Evolutionary conservation across 2,329 filamentous ascomycete genomes (phyloP), one percentile per base, ranked within the genome.

Genomic region (Macrophomina tecta): DNA sequence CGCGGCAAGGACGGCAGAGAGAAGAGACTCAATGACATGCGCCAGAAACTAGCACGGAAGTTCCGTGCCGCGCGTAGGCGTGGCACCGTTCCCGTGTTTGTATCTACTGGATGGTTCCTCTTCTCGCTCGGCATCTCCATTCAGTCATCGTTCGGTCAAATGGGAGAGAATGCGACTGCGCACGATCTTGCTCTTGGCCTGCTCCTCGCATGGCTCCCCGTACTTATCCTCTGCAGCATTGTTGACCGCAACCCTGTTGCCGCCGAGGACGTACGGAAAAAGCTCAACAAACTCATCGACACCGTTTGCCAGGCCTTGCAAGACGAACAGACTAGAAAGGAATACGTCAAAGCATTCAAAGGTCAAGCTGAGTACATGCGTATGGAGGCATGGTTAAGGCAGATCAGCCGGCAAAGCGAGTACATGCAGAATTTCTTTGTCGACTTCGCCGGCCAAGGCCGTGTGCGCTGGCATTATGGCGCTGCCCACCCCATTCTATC

Each of bases 191-290:
- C 81, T 1, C 68, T 84, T 0, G 82, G 82, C 3, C 71, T 82
- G 40, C 64, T 83, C 4, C 73, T 83, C 4, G 76, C 78, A 5
- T 84, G 82, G 82, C 74, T 84, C 2, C 82, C 82, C 0, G 73
- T 83, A 7, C 69, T 84, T 6, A 80, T 83, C 40, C 72, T 82
- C 45, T 76, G 78, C 46, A 78, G 77, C 1, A 82, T 83, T 30
- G 76, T 83, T 3, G 82, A 84, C 67, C 76, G 82, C 16, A 84
- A 83, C 63, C 81, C 80, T 1, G 77, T 80, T 1, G 78, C 80
- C 4, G 72, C 80, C 5, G 78, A 81, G 38, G 74, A 78, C 16
- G 79, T 82, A 12, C 72, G 75, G 2, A 70, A 71, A 28, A 79
- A 79, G 62, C 69, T 82, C 2, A 82, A 82, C 68, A 70, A 73